Percentiles rank a stretch among this genome's conserved stretches.
These are phyloP conservation scores for Fistulifera pelliculosa DNA, from an alignment of 108 stramenopile genomes.

Conservation along the genomic window DNA sequence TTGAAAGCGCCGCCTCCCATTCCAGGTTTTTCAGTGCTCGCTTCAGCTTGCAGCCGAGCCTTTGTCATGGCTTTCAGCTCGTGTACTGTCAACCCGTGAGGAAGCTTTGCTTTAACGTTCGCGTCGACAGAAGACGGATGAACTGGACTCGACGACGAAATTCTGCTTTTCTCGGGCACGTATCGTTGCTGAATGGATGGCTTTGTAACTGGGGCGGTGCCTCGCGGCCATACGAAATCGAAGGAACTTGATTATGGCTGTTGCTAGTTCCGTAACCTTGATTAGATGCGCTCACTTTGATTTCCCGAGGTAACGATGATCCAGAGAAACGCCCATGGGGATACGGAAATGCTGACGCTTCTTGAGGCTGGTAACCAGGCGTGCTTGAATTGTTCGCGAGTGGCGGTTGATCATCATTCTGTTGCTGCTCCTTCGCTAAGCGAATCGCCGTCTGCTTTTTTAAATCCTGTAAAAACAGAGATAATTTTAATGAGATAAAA, in stretches of 20 bases:
- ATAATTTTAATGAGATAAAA: background rate
- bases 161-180: background rate
- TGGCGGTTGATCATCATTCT: constrained; percentile 10
- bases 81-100: constrained; percentile 86
- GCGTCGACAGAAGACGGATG: background rate
- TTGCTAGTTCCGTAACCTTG: background rate
- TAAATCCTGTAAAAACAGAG: constrained; percentile 35
- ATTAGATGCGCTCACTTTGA: background rate
- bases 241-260: background rate
- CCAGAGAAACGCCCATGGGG: too few species aligned
- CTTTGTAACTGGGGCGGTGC: background rate
- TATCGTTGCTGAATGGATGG: background rate
- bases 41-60: constrained; percentile 73
- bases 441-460: constrained; percentile 65
- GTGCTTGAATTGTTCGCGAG: background rate
- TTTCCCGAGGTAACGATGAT: background rate
- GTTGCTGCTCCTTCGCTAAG: constrained; percentile 49
- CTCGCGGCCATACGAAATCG: background rate
- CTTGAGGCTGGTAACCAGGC: background rate
- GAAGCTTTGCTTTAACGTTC: constrained; percentile 39
- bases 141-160: background rate
- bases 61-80: constrained; percentile 92
- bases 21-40: constrained; percentile 12
- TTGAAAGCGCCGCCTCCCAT: constrained; percentile 7
- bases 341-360: background rate